Conservation (phyloP, 495 filamentous ascomycete genomes). For the Penicillium angulare region DNA sequence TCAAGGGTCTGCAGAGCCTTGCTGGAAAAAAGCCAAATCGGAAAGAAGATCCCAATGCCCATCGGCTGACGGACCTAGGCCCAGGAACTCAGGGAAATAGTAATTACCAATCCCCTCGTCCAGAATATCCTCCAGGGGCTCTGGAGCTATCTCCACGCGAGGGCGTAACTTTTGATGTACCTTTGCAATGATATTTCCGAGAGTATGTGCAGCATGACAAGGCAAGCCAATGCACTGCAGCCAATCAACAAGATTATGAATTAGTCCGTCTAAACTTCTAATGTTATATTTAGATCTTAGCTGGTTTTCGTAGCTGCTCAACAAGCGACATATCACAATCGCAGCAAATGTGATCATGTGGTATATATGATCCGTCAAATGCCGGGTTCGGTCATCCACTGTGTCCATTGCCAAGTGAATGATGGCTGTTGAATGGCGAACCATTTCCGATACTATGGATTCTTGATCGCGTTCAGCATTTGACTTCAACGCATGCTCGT, state of each 20-base stretch:
- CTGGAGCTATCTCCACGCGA: constrained; percentile 10
- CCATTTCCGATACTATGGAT: constrained; percentile 42
- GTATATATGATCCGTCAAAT: constrained; percentile 49
- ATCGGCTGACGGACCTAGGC: constrained; percentile 21
- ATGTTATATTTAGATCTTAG: constrained; percentile 25
- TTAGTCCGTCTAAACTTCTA: constrained; percentile 29
- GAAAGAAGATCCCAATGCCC: constrained; percentile 29
- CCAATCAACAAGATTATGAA: constrained; percentile 38
- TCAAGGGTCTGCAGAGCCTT: constrained; percentile 10
- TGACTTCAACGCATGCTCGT: constrained; percentile 40
- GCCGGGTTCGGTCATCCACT: constrained; percentile 42
- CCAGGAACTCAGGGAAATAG: constrained; percentile 33
- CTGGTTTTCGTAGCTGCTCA: constrained; percentile 36
- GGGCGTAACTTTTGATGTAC: constrained; percentile 23
- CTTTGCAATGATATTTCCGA: constrained; percentile 38
- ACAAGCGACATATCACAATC: constrained; percentile 39
- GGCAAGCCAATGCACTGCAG: constrained; percentile 43
- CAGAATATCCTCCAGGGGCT: constrained; percentile 8
- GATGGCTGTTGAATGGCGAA: constrained; percentile 38
- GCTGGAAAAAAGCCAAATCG: constrained; percentile 23
- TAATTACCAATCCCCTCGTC: constrained; percentile 23
- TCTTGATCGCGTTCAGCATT: constrained; percentile 33
- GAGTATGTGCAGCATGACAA: constrained; percentile 43
- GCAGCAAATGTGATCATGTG: constrained; percentile 50
- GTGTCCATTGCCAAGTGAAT: constrained; percentile 48